Conservation (phyloP, 139 green algal genomes). For the Asterochloris erici region DNA sequence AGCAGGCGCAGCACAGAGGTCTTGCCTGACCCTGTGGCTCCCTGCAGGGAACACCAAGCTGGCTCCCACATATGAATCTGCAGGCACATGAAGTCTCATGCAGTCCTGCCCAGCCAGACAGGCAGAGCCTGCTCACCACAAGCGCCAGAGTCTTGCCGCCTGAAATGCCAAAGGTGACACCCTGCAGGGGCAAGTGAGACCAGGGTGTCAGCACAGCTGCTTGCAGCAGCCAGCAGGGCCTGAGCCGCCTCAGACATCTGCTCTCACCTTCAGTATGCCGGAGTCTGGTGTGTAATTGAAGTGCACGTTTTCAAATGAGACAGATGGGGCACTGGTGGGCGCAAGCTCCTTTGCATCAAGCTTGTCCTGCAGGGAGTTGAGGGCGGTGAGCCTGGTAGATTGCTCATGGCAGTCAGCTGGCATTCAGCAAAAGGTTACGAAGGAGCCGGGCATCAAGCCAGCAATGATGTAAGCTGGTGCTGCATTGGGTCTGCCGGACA, state of each 20-base stretch:
- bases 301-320: conserved; percentile 16
- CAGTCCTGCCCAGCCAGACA: too few species aligned
- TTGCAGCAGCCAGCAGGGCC: too few species aligned
- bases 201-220: too few species aligned
- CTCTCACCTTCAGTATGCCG: conserved; percentile 27
- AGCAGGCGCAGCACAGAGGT: conserved; percentile 82
- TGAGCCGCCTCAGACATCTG: too few species aligned
- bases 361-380: conserved; percentile 44
- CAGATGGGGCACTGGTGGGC: conserved; percentile 2
- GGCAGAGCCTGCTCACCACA: conserved; percentile 37
- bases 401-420: neutral
- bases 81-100: conserved; percentile 17
- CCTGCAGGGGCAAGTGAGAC: conserved; percentile 23
- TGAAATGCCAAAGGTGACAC: conserved; percentile 57
- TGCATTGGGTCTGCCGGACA: neutral
- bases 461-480: too few species aligned
- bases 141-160: conserved; percentile 68
- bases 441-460: too few species aligned
- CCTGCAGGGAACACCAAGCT: conserved; percentile 46
- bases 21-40: conserved; percentile 84
- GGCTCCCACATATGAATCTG: conserved; percentile 42
- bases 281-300: conserved; percentile 14
- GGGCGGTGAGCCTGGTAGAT: neutral
- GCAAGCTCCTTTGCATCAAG: conserved; percentile 50
- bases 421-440: neutral